Percentiles rank a stretch among this genome's conserved stretches.
Conservation (phyloP, 2,329 filamentous ascomycete genomes). For the Aspergillus pseudonomiae region DNA sequence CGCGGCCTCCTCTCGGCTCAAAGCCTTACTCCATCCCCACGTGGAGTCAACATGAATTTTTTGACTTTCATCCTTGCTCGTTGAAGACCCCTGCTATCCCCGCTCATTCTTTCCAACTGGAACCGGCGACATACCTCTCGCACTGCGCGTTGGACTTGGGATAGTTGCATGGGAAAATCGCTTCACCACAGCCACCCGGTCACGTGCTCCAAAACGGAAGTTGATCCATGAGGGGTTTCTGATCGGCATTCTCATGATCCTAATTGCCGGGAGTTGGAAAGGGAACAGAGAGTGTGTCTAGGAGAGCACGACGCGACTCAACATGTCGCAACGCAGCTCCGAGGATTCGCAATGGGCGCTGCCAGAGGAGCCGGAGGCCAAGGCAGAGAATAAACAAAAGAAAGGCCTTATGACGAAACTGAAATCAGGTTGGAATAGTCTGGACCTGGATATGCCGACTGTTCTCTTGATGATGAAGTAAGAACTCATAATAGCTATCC, state of each 20-base stretch:
- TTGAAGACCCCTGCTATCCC: background rate
- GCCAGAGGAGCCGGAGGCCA: background rate
- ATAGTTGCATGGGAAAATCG: background rate
- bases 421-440: slow-evolving; percentile 40
- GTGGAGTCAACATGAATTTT: background rate
- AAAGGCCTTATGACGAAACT: slow-evolving; percentile 5
- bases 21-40: background rate
- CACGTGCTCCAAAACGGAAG: background rate
- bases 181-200: background rate
- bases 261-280: background rate
- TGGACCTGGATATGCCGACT: slow-evolving; percentile 49
- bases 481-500: background rate
- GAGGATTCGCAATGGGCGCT: slow-evolving; percentile 8
- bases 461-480: slow-evolving; percentile 59
- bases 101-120: background rate
- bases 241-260: background rate
- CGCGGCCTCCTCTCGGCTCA: background rate
- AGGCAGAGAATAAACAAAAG: slow-evolving; percentile 2
- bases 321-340: slow-evolving; percentile 8
- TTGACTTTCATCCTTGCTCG: background rate
- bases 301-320: slow-evolving; percentile 1
- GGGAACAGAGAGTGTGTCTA: background rate
- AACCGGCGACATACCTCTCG: background rate
- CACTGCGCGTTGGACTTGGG: background rate
- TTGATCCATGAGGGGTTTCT: slow-evolving; percentile 2